Conservation (phyloP, 345 rosid genomes). For the Hibiscus tridactylites region DNA sequence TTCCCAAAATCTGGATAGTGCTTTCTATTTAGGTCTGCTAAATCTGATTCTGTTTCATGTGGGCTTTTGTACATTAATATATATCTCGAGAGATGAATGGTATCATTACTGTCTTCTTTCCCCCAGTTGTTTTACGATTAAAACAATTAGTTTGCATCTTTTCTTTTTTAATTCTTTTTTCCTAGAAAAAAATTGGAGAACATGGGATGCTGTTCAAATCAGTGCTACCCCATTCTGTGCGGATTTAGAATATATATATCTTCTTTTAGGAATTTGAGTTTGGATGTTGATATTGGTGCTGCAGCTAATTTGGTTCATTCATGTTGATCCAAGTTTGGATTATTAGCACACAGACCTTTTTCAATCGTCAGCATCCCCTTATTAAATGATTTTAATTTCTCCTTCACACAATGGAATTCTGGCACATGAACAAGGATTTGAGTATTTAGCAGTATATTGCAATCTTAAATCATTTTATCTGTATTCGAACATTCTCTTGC, state of each 20-base stretch:
- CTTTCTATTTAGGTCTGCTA: background rate
- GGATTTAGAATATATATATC: too few species aligned
- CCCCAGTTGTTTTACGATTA: slow-evolving; percentile 15
- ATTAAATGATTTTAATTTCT: background rate
- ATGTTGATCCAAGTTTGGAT: background rate
- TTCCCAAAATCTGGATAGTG: slow-evolving; percentile 10
- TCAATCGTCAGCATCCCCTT: background rate
- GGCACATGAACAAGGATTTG: too few species aligned
- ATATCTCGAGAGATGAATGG: slow-evolving; percentile 22
- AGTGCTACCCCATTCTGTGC: slow-evolving; percentile 38
- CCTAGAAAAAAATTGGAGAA: slow-evolving; percentile 3
- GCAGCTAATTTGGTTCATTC: too few species aligned
- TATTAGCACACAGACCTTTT: too few species aligned
- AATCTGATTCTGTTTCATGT: slow-evolving; percentile 1
- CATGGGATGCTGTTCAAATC: slow-evolving; percentile 57
- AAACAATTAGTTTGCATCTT: background rate
- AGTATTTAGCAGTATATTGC: background rate
- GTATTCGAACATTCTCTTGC: too few species aligned
- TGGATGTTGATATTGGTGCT: background rate
- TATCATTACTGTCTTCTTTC: slow-evolving; percentile 8
- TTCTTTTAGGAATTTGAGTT: too few species aligned
- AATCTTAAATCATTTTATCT: background rate
- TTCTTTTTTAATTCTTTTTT: background rate
- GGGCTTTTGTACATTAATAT: slow-evolving; percentile 10
- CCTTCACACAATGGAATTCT: background rate